Conservation (phyloP, 305 asterid genomes). For the Andrographis paniculata region DNA sequence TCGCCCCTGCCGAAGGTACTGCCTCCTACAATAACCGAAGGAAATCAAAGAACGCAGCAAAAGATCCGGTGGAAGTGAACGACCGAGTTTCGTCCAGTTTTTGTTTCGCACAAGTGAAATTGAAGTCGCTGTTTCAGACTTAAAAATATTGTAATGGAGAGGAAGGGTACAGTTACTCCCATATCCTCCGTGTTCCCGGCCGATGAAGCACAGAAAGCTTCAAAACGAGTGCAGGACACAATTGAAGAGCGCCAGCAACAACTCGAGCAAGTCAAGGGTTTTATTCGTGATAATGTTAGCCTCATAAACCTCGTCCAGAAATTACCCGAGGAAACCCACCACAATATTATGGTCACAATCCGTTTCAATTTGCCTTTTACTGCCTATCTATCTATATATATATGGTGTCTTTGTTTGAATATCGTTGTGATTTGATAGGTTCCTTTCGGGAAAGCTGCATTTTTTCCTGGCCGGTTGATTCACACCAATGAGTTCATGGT, state of each 20-base stretch:
- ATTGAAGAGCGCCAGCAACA: conserved; percentile 46
- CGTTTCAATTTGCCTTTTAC: background rate
- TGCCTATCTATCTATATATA: background rate
- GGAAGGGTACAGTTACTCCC: conserved; percentile 60
- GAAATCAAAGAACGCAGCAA: no score
- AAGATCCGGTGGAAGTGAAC: no score
- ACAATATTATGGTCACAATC: conserved; percentile 76
- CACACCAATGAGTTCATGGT: conserved; percentile 90
- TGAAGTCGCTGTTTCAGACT: no score
- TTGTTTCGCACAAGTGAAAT: no score
- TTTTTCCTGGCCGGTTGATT: conserved; percentile 78
- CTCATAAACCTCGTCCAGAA: conserved; percentile 65
- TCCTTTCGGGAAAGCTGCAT: conserved; percentile 89
- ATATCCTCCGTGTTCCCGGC: conserved; percentile 54
- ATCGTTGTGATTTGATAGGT: conserved; percentile 45
- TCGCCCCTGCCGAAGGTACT: no score
- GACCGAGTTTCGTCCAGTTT: no score
- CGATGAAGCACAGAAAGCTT: conserved; percentile 65
- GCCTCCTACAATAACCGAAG: no score
- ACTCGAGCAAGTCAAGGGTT: conserved; percentile 45
- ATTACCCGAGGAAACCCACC: conserved; percentile 81
- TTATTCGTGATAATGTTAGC: conserved; percentile 41
- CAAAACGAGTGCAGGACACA: conserved; percentile 52
- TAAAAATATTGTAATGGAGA: no score
- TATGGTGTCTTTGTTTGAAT: background rate